Base-by-base conservation (phyloP, 768 basidiomycete genomes). In the Hygrocybe coccinea region DNA sequence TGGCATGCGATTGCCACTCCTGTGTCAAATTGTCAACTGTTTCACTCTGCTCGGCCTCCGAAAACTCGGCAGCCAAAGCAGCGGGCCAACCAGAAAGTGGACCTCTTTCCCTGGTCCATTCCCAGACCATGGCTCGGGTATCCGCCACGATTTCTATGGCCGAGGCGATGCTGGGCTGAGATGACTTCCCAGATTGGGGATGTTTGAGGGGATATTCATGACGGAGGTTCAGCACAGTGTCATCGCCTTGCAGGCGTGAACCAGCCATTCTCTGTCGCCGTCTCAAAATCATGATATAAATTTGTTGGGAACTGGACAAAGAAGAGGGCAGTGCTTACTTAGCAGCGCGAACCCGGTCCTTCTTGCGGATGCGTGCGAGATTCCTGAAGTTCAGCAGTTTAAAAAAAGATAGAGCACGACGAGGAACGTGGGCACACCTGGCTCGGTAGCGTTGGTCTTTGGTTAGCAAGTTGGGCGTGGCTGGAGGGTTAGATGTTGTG, bases 381-480 rank as follows among this genome's bases (percentile, higher is more conserved):
- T 15, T 50, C 36, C 24, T 29, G 49, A 34, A 21, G 36, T 22
- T 22, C 17, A 34, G 49, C 21, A 2, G 21, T 14, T 21, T 14
- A 21, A 25, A 29, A 14, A 37, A 25, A 22, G 19, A n/a, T 14
- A n/a, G n/a, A 29, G 49, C 49, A 11, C 4, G n/a, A n/a, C n/a
- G 29, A 34, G 11, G 19, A 48, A 19, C 14, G 5, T 22, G 29
- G 29, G 17, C 29, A n/a, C 21, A 50, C 49, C 29, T 50, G n/a
- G 49, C 49, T 29, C 49, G 49, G 29, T 50, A 50, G 14, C 36
- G 5, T 25, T 50, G 49, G 29, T 50, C 49, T 34, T 50, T 50
- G n/a, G 49, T 19, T 24, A 14, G 22, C 15, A 33, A 3, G 14
- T 14, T 17, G 46, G 46, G 21, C 12, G 17, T 48, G 15, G 22